A percentile compares a stretch with the other conserved stretches of the same genome.
These are phyloP conservation scores for Botryosphaeria dothidea DNA, from an alignment of 2,329 filamentous ascomycete genomes.

Conservation along the genomic window DNA sequence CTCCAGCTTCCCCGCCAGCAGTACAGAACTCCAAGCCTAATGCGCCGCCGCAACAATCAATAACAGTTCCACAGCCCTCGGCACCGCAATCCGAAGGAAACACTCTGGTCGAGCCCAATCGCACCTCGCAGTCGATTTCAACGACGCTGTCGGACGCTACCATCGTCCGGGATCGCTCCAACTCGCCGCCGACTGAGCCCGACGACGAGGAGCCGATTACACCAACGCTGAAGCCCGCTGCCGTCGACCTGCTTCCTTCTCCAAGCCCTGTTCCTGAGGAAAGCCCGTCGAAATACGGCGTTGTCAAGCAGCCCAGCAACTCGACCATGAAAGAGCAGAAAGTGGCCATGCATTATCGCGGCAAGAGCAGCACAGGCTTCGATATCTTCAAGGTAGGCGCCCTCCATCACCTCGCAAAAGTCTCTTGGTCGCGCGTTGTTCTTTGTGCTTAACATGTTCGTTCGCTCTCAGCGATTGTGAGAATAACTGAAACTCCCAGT, in stretches of 20 bases:
- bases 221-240: slow-evolving; percentile 17
- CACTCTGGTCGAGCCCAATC: not conserved
- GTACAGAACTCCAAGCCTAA: slow-evolving; percentile 3
- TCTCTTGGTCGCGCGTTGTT: slow-evolving; percentile 9
- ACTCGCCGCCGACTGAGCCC: slow-evolving; percentile 15
- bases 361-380: slow-evolving; percentile 40
- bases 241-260: slow-evolving; percentile 17
- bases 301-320: slow-evolving; percentile 9
- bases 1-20: not conserved
- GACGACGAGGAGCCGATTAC: slow-evolving; percentile 19
- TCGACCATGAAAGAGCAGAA: slow-evolving; percentile 1
- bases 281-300: slow-evolving; percentile 24
- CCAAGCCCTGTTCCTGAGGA: slow-evolving; percentile 21
- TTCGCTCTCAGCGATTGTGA: slow-evolving; percentile 8
- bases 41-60: not conserved
- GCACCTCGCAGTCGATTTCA: not conserved
- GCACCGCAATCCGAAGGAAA: not conserved
- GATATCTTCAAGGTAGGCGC: slow-evolving; percentile 37
- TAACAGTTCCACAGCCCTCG: not conserved
- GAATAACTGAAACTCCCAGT: slow-evolving; percentile 17
- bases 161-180: slow-evolving; percentile 5
- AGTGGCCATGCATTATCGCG: slow-evolving; percentile 30
- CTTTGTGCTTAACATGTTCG: slow-evolving; percentile 6
- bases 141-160: slow-evolving; percentile 7
- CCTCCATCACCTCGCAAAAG: not conserved